Base-by-base conservation (phyloP, 495 filamentous ascomycete species). In the Daldinia concentrica region DNA sequence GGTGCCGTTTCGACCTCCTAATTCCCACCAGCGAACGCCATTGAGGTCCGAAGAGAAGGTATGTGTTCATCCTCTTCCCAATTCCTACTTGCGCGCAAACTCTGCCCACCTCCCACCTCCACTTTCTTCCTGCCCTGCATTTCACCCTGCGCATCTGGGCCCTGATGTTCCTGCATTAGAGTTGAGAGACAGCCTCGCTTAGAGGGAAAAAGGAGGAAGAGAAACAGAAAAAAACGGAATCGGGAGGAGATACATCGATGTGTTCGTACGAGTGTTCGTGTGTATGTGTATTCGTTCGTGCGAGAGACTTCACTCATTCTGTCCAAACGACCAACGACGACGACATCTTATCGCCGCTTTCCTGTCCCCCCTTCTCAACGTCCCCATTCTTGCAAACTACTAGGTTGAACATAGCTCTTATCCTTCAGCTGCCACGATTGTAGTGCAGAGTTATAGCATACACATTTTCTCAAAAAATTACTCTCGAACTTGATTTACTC, bases 141-240 rank as follows among this genome's bases (percentile, higher is more conserved):
- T 69, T 58, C 37, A 58, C 66, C 69, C 70, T 79, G 63, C 67
- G 75, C 77, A 74, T 68, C 71, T 75, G 72, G 76, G 74, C 79
- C 72, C 75, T 68, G 62, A 74, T 73, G 77, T 80, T 79, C 77
- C 79, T 79, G 77, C 77, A 79, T 79, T 79, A 78, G 77, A 80
- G 77, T 77, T 79, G 74, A 78, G 58, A 76, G 70, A 74, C 72
- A 72, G 66, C 59, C 72, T 77, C 64, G 62, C 27, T 27, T 7
- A 64, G 54, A 50, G 19, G 19, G 50, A 22, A 52, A 29, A 60
- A 41, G 32, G 37, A 71, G 67, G 60, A 65, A 29, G 41, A 32
- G 39, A 55, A 64, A 27, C 9, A 58, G 41, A 57, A 69, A 56
- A 57, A 56, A 41, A 60, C 67, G 51, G 64, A 14, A 45, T 58